Evolutionary conservation across 495 filamentous ascomycete species (phyloP).

Genomic region (Xylaria telfairii): DNA sequence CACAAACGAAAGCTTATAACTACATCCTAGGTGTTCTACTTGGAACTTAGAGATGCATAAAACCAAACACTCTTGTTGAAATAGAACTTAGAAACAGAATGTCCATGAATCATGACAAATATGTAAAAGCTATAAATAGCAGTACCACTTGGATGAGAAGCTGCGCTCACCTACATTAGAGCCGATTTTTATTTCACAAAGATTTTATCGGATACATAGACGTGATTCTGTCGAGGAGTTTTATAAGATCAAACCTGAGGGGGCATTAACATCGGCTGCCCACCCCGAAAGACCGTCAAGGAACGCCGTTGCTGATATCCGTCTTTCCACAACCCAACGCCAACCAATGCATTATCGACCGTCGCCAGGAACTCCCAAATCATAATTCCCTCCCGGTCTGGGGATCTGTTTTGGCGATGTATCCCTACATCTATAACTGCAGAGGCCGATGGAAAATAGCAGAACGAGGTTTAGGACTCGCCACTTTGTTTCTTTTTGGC

Average conservation of each 20-base stretch:
- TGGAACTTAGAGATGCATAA: background rate
- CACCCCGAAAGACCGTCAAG: slow-evolving; percentile 3
- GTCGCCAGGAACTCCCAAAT: slow-evolving; percentile 18
- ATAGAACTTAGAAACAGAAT: background rate
- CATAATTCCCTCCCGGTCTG: background rate
- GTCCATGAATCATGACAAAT: background rate
- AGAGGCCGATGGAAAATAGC: background rate
- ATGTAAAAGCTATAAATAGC: background rate
- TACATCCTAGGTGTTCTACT: background rate
- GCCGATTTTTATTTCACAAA: background rate
- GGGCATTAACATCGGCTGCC: background rate
- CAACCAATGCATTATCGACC: slow-evolving; percentile 25
- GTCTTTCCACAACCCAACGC: slow-evolving; percentile 25
- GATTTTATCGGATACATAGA: too few species aligned
- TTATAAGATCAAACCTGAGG: background rate
- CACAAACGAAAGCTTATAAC: background rate
- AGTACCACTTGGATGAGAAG: background rate
- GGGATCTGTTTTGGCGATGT: background rate
- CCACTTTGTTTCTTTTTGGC: slow-evolving; percentile 62
- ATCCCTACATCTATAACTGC: slow-evolving; percentile 5
- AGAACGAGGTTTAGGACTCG: background rate
- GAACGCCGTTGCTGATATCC: slow-evolving; percentile 26
- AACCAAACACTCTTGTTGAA: background rate
- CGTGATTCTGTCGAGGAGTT: too few species aligned
- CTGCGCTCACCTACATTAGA: background rate